Conservation (phyloP, 2,329 filamentous ascomycete genomes). For the Apiospora rasikravindrae region DNA sequence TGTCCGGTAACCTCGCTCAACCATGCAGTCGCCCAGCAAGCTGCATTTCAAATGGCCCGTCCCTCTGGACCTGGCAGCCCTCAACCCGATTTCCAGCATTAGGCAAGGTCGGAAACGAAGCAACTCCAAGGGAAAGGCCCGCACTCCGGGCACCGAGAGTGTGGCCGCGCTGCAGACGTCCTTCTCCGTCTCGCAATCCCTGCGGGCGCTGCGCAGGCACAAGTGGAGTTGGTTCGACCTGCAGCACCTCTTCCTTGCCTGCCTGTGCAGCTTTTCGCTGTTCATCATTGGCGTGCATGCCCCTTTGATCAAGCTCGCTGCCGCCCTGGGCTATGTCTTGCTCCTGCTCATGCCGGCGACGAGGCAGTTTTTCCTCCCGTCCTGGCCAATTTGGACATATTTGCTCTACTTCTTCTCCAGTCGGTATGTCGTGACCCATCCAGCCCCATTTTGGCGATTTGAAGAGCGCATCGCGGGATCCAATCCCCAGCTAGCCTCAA, state of each 20-base stretch:
- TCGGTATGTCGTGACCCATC: slow-evolving; percentile 67
- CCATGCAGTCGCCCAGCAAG: slow-evolving; percentile 19
- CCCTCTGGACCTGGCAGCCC: slow-evolving; percentile 18
- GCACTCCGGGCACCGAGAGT: slow-evolving; percentile 49
- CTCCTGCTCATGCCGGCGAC: slow-evolving; percentile 83
- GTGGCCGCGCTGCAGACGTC: slow-evolving; percentile 81
- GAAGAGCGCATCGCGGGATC: not conserved
- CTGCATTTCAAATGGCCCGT: slow-evolving; percentile 23
- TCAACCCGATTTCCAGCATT: slow-evolving; percentile 6
- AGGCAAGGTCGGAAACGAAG: slow-evolving; percentile 19
- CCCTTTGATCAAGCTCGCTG: slow-evolving; percentile 76
- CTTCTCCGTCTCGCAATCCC: slow-evolving; percentile 78
- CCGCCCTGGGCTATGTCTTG: slow-evolving; percentile 69
- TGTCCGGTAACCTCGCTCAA: not conserved
- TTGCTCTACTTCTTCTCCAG: slow-evolving; percentile 90
- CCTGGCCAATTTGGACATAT: slow-evolving; percentile 84
- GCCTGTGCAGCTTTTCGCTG: slow-evolving; percentile 81
- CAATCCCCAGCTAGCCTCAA: slow-evolving; percentile 25
- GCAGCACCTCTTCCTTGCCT: slow-evolving; percentile 79
- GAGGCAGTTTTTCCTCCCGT: slow-evolving; percentile 89
- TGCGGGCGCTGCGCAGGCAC: slow-evolving; percentile 76
- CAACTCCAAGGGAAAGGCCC: slow-evolving; percentile 19
- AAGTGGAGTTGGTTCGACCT: slow-evolving; percentile 83
- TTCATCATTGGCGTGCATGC: slow-evolving; percentile 78
- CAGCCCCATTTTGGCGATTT: not conserved